Percentiles rank a stretch among this genome's conserved stretches.
Evolutionary conservation across 2,329 filamentous ascomycete species (phyloP).

Genomic region (Aspergillus brasiliensis): DNA sequence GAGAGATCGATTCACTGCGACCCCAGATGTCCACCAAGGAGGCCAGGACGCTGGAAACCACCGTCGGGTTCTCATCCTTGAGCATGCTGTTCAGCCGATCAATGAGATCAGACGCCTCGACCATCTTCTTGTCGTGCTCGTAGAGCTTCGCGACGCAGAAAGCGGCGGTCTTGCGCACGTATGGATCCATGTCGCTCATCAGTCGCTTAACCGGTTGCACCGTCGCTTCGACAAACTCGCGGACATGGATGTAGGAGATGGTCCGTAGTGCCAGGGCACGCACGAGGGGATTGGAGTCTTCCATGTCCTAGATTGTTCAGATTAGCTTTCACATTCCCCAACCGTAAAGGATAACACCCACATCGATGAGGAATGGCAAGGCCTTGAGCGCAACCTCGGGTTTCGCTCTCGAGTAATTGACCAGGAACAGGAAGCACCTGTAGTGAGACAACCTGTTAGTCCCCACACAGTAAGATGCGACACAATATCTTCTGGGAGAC

Average conservation of each 20-base stretch:
- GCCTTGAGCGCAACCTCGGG: constrained; percentile 93
- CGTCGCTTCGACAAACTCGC: constrained; percentile 91
- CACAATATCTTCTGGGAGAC: constrained; percentile 11
- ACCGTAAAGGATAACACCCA: constrained; percentile 43
- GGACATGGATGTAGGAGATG: constrained; percentile 96
- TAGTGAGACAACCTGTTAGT: background rate
- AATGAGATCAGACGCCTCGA: constrained; percentile 89
- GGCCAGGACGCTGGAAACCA: constrained; percentile 91
- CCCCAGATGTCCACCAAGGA: constrained; percentile 98
- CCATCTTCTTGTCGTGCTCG: constrained; percentile 88
- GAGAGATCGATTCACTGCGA: constrained; percentile 92
- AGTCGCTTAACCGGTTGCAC: constrained; percentile 80
- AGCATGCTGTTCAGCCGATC: constrained; percentile 86
- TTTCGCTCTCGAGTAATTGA: constrained; percentile 94
- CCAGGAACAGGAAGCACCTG: constrained; percentile 96
- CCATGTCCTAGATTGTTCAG: constrained; percentile 70
- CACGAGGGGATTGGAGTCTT: constrained; percentile 87
- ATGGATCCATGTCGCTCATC: constrained; percentile 84
- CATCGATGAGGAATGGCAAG: constrained; percentile 80
- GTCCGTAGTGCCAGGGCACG: constrained; percentile 89
- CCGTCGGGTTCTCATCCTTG: constrained; percentile 94
- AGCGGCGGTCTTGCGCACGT: constrained; percentile 95
- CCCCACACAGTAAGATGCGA: constrained; percentile 9
- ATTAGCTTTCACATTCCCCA: constrained; percentile 10
- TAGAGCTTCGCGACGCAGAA: constrained; percentile 97